These are phyloP conservation scores for Candida argentea DNA, from an alignment of 805 yeast species.

Conservation along the genomic window DNA sequence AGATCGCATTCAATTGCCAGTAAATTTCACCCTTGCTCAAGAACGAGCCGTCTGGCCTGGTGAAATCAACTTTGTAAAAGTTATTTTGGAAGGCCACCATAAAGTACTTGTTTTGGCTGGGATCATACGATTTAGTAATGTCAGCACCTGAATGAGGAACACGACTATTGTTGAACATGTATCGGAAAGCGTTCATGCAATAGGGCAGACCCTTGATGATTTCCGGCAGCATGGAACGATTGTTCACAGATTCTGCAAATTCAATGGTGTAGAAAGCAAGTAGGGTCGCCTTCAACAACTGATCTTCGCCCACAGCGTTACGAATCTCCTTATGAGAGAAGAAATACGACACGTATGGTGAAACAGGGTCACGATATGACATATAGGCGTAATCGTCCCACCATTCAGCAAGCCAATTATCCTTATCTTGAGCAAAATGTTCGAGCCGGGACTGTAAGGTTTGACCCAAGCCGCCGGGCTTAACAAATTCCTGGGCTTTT, in stretches of 20 bases:
- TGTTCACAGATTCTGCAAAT: constrained; percentile 58
- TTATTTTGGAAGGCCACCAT: constrained; percentile 67
- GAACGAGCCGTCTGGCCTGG: constrained; percentile 34
- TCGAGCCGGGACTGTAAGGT: constrained; percentile 57
- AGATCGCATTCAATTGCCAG: constrained; percentile 49
- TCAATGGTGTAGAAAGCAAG: constrained; percentile 56
- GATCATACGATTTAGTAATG: constrained; percentile 43
- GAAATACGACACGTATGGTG: constrained; percentile 88
- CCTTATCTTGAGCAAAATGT: constrained; percentile 46
- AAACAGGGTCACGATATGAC: constrained; percentile 87
- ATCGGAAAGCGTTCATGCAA: constrained; percentile 88
- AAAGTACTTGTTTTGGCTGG: constrained; percentile 51
- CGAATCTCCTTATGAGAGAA: constrained; percentile 67
- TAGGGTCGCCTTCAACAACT: constrained; percentile 66
- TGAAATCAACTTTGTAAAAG: constrained; percentile 64
- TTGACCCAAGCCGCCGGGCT: constrained; percentile 54
- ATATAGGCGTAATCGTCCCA: constrained; percentile 95
- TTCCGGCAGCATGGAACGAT: constrained; percentile 74
- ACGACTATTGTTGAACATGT: constrained; percentile 85
- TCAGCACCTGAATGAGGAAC: constrained; percentile 64
- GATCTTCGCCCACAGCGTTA: constrained; percentile 51
- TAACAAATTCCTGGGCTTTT: constrained; percentile 56
- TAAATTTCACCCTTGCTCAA: constrained; percentile 40
- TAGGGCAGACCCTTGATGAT: constrained; percentile 68
- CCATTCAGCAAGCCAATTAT: constrained; percentile 85